phyloP scores from a whole-genome alignment of 192 early-diverging fungal species.

The Geranomyces variabilis region DNA sequence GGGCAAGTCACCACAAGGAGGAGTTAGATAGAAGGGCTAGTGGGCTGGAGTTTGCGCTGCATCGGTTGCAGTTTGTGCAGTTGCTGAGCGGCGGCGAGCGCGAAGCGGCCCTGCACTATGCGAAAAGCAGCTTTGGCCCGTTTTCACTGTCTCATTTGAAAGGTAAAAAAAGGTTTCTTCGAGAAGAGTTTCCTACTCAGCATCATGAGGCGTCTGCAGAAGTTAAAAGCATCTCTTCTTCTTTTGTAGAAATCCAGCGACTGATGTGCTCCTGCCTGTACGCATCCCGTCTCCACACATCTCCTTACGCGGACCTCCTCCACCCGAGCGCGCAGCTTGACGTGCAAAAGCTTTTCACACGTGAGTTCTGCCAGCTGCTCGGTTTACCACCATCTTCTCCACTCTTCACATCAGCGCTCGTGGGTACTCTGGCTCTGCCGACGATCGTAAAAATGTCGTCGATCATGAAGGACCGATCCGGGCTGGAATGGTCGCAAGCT shows the following conservation, averaged over 20 bases:
- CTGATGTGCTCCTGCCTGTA: slow-evolving; percentile 58
- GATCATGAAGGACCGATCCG: slow-evolving; percentile 82
- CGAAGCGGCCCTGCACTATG: slow-evolving; percentile 74
- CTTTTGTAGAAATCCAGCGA: slow-evolving; percentile 55
- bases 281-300: slow-evolving; percentile 42
- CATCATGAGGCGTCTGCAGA: not conserved
- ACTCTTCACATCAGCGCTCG: slow-evolving; percentile 64
- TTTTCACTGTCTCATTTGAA: slow-evolving; percentile 66
- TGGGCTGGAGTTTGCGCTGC: slow-evolving; percentile 87
- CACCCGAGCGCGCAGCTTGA: slow-evolving; percentile 60
- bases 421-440: slow-evolving; percentile 88
- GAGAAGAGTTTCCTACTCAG: not conserved
- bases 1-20: slow-evolving; percentile 67
- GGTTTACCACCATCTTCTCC: slow-evolving; percentile 72
- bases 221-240: not conserved
- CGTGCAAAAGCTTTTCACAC: slow-evolving; percentile 68
- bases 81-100: slow-evolving; percentile 53
- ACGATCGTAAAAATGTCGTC: slow-evolving; percentile 88
- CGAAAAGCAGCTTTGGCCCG: slow-evolving; percentile 66
- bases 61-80: slow-evolving; percentile 77
- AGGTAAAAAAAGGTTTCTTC: slow-evolving; percentile 48
- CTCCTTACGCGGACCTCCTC: slow-evolving; percentile 61
- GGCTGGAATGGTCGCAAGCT: slow-evolving; percentile 86
- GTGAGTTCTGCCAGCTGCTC: slow-evolving; percentile 79
- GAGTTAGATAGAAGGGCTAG: slow-evolving; percentile 61